Evolutionary conservation across 768 basidiomycete species (phyloP).

Genomic region (Gloeophyllum trabeum): DNA sequence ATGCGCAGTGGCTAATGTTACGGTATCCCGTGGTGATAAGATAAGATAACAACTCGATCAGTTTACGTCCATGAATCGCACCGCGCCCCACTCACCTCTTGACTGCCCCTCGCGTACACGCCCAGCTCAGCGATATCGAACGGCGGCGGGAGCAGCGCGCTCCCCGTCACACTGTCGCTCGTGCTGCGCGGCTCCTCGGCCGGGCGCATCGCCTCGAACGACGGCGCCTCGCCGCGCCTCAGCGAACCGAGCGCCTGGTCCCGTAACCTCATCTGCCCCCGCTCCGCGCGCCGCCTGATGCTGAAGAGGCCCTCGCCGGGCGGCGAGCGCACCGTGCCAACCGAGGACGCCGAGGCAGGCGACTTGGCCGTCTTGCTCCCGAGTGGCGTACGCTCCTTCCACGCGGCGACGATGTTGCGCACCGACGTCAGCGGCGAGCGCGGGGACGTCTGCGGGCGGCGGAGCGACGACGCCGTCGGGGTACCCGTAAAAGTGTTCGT

Average conservation of each 20-base stretch:
- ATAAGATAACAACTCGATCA: neutral
- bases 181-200: conserved; percentile 15
- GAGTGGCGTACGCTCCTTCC: conserved; percentile 63
- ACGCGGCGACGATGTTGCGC: conserved; percentile 66
- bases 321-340: conserved; percentile 4
- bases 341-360: conserved; percentile 4
- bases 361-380: conserved; percentile 9
- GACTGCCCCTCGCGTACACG: conserved; percentile 24
- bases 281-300: conserved; percentile 30
- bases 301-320: conserved; percentile 38
- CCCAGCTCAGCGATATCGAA: conserved; percentile 38
- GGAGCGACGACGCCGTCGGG: conserved; percentile 40
- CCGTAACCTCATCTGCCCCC: conserved; percentile 17
- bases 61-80: no score
- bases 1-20: conserved; percentile 66
- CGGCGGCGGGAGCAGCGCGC: conserved; percentile 27
- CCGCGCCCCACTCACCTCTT: conserved; percentile 35
- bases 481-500: conserved; percentile 19
- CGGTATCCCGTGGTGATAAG: neutral
- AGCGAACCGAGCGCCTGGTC: conserved; percentile 6
- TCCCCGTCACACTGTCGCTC: conserved; percentile 14
- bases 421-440: conserved; percentile 66
- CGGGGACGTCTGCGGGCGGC: conserved; percentile 51
- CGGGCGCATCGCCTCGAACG: conserved; percentile 2
- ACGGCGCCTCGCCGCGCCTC: conserved; percentile 6